Base-by-base conservation (phyloP, 306 rosid genomes). In the Quercus variabilis region DNA sequence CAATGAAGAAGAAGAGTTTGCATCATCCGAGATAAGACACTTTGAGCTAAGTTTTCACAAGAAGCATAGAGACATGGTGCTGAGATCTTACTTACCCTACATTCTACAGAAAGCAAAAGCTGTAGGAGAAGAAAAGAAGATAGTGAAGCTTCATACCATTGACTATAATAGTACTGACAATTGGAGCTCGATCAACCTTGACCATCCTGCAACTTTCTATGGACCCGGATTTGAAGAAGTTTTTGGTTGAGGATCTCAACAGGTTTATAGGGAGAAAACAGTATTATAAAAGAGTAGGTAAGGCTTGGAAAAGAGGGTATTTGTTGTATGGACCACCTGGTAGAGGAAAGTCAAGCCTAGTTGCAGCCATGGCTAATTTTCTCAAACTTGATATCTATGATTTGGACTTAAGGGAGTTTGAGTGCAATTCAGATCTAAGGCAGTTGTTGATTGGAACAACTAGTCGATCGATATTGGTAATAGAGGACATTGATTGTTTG, bases 401-500 rank as follows among this genome's bases (percentile, higher is more conserved):
- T 78, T 69, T 87, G 90, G 91, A 87, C 78, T 76, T 88, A 71
- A 83, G 76, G 74, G 95, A 88, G 78, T 90, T 85, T 28, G 87
- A 83, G 58, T 85, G 85, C 79, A 85, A 87, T 82, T 91, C 91
- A 1, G 92, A 91, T 74, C 80, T 88, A 49, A 76, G 91, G 74
- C 78, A 88, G 75, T 63, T 90, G 73, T 33, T 88, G 79, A 85
- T 91, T 28, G 91, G 91, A 56, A 85, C 83, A 0, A 81, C 78
- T 59, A 88, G 76, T 74, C 46, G 84, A 21, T 91, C 94, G 14
- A 82, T 88, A 31, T 64, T 90, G 76, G 87, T 85, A 71, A 83
- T 88, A 31, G 90, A 88, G 77, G 94, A 91, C 74, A 82, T 87
- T 55, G 94, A 88, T 75, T 91, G 92, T 72, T 85, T 89, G 5